Percentiles rank a stretch among this genome's conserved stretches.
These are phyloP conservation scores for Neurospora sp. DNA, from an alignment of 495 filamentous ascomycete genomes.

Conservation along the genomic window DNA sequence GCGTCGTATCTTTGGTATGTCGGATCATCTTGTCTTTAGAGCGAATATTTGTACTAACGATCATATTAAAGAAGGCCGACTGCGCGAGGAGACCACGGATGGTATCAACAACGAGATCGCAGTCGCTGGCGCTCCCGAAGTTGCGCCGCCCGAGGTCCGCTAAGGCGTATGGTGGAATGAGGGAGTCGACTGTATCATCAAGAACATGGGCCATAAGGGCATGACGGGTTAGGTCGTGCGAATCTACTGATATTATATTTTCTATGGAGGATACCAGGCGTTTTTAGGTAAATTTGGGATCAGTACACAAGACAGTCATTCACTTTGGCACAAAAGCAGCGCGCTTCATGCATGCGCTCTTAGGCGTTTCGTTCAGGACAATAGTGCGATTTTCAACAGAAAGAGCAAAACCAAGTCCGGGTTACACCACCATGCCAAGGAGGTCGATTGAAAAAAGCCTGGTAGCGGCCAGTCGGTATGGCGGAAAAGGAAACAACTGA, in stretches of 20 bases:
- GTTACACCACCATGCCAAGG: neutral
- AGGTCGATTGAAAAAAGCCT: neutral
- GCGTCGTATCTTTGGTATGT: conserved; percentile 65
- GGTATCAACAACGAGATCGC: conserved; percentile 44
- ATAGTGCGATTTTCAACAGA: neutral
- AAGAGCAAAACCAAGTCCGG: neutral
- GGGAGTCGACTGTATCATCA: neutral
- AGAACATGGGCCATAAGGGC: neutral
- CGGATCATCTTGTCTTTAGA: no score
- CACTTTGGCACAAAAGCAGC: neutral
- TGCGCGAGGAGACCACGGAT: conserved; percentile 34
- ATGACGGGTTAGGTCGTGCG: neutral
- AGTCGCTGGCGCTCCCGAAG: conserved; percentile 29
- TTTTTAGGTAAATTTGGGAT: neutral
- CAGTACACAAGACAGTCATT: neutral
- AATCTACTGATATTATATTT: neutral
- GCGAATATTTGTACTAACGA: neutral
- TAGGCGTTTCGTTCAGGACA: neutral
- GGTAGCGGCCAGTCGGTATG: neutral
- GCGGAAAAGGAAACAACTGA: neutral
- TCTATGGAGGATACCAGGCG: neutral
- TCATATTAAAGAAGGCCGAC: conserved; percentile 26
- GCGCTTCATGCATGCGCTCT: neutral
- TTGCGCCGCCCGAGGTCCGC: conserved; percentile 21
- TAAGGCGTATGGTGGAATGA: conserved; percentile 1